Base-by-base conservation (phyloP, 148 eudicot species). In the Cornus kousa region DNA sequence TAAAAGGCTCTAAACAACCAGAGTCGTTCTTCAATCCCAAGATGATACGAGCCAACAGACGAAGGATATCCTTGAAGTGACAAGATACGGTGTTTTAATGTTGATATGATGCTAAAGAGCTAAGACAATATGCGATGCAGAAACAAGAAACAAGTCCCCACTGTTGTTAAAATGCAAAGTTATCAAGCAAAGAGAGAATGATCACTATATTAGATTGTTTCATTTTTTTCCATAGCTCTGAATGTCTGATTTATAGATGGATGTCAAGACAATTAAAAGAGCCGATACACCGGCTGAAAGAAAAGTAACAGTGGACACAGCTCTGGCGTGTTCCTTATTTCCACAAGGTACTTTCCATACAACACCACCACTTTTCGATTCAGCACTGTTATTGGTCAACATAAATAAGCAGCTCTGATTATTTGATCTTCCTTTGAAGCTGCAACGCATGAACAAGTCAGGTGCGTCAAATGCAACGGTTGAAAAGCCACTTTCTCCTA, bases 301-400 rank as follows among this genome's bases (percentile, higher is more conserved):
- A 68, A 92, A 96, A 43, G 99, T 96, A 79, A 93, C 82, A 78
- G 82, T 46, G 64, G 90, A 89, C 28, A 96, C 99, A 23, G 81
- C 59, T 72, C 48, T 35, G 9, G 89, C 78, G 77, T 96, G 99
- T 57, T 87, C 87, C 81, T 86, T 84, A 33, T 72, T 82, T 12
- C 99, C 98, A 53, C 87, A 86, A 65, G 97, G 95, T 68, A 96
- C 88, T 77, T 88, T 89, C 99, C 98, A 92, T 14, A 76, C 79
- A 35, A 80, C 76, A 13, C 72, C 74, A 59, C 72, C 65, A 40
- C 68, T 71, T 80, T 74, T 76, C 7, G 79, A 75, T 75, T 73
- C 67, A 74, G 74, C 68, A 50, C 17, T 37, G 20, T 43, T 20
- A 57, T 48, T 69, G 19, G 88, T 77, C 28, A 78, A 79, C 46